Evolutionary conservation across 2,329 filamentous ascomycete species (phyloP).

Genomic region (Lasiodiplodia gonubiensis): DNA sequence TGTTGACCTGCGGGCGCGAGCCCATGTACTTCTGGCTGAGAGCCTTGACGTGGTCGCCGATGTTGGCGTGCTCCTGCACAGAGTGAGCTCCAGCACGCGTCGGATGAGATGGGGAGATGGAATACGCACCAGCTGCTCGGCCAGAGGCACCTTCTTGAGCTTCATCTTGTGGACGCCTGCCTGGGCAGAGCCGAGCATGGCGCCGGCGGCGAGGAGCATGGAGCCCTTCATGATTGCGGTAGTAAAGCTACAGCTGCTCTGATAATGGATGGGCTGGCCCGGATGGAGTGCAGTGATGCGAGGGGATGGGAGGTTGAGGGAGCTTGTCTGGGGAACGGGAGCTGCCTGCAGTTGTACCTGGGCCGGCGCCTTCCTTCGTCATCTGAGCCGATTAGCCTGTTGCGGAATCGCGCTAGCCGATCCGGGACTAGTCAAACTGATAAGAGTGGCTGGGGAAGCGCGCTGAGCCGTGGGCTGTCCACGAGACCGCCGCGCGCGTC

Average conservation of each 20-base stretch:
- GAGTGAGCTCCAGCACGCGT: constrained; percentile 32
- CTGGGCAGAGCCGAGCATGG: constrained; percentile 81
- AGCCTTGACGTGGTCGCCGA: constrained; percentile 79
- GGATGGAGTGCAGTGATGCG: neutral
- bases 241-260: neutral
- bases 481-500: constrained; percentile 23
- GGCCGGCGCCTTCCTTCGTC: constrained; percentile 24
- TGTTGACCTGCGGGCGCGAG: constrained; percentile 65
- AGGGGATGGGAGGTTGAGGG: constrained; percentile 2
- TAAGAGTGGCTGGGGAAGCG: constrained; percentile 26
- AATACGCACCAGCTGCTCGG: constrained; percentile 83
- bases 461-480: constrained; percentile 19
- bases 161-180: constrained; percentile 95
- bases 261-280: neutral
- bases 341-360: constrained; percentile 27
- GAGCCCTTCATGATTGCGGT: constrained; percentile 76
- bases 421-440: neutral
- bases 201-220: constrained; percentile 76
- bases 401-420: neutral
- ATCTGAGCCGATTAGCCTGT: constrained; percentile 27
- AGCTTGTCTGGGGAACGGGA: constrained; percentile 14
- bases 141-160: constrained; percentile 93
- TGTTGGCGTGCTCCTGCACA: constrained; percentile 72
- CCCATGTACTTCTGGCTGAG: constrained; percentile 98
- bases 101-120: constrained; percentile 26